Evolutionary conservation across 2,329 filamentous ascomycete genomes (phyloP).

Genomic region (Tolypocladium cylindrosporum): DNA sequence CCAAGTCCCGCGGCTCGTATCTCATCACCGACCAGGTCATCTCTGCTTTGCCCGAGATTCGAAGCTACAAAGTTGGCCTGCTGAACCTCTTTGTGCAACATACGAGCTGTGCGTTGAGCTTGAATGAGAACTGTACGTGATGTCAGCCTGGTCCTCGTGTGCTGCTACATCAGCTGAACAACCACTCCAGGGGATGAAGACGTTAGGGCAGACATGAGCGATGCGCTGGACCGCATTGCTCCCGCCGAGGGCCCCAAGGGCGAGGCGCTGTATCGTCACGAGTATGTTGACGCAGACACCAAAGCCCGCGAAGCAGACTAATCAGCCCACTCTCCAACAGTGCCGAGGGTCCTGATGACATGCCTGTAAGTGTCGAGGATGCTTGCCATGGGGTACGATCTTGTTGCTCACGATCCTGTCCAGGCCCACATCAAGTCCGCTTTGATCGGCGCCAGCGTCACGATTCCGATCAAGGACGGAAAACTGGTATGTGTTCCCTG

Average conservation of each 20-base stretch:
- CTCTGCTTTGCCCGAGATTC: slow-evolving; percentile 66
- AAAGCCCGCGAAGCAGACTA: neutral
- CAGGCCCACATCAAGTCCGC: slow-evolving; percentile 89
- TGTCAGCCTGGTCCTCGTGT: slow-evolving; percentile 30
- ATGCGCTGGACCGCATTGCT: slow-evolving; percentile 83
- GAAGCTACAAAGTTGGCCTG: slow-evolving; percentile 73
- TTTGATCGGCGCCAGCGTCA: slow-evolving; percentile 79
- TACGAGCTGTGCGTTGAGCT: slow-evolving; percentile 77
- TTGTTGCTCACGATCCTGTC: neutral
- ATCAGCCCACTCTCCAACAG: slow-evolving; percentile 21
- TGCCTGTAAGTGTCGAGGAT: slow-evolving; percentile 53
- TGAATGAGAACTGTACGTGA: slow-evolving; percentile 76
- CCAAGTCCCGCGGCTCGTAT: slow-evolving; percentile 73
- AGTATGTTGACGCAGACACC: slow-evolving; percentile 14
- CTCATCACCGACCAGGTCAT: slow-evolving; percentile 74
- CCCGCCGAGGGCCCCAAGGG: slow-evolving; percentile 66
- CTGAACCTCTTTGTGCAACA: slow-evolving; percentile 92
- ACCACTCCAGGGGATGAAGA: slow-evolving; percentile 49
- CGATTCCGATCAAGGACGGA: slow-evolving; percentile 83
- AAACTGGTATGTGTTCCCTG: slow-evolving; percentile 44
- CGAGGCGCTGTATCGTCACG: slow-evolving; percentile 69
- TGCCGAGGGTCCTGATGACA: slow-evolving; percentile 85
- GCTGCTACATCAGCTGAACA: slow-evolving; percentile 11
- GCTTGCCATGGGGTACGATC: neutral
- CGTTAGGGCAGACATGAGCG: slow-evolving; percentile 88